phyloP scores from a whole-genome alignment of 2,329 filamentous ascomycete genomes.

The Bipolaris sorokiniana region DNA sequence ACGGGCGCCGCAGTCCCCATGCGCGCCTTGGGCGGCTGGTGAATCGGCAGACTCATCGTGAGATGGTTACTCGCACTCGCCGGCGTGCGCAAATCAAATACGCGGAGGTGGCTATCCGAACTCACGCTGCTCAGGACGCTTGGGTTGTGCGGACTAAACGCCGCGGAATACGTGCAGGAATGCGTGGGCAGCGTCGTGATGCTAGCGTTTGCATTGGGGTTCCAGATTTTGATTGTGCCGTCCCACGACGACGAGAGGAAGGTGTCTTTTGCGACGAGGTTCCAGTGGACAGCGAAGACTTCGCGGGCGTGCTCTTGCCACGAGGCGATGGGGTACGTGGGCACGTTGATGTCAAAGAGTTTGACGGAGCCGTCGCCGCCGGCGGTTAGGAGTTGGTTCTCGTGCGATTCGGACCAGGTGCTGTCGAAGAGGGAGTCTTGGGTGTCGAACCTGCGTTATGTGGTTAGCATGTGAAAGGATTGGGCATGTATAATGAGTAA shows the following conservation, averaged over 20 bases:
- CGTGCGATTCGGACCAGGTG: slow-evolving; percentile 94
- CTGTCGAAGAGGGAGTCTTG: slow-evolving; percentile 97
- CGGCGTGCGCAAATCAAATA: slow-evolving; percentile 91
- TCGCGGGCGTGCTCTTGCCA: slow-evolving; percentile 95
- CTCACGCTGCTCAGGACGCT: slow-evolving; percentile 85
- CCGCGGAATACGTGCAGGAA: slow-evolving; percentile 90
- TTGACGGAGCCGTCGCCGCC: slow-evolving; percentile 95
- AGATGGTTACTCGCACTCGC: slow-evolving; percentile 87
- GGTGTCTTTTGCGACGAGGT: slow-evolving; percentile 84
- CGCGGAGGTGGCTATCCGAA: slow-evolving; percentile 83
- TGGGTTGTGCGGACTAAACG: slow-evolving; percentile 87
- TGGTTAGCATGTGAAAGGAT: slow-evolving; percentile 16
- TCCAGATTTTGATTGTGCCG: slow-evolving; percentile 95
- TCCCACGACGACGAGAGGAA: slow-evolving; percentile 96
- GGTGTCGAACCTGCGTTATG: slow-evolving; percentile 78
- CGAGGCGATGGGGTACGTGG: slow-evolving; percentile 85
- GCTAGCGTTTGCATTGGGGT: slow-evolving; percentile 74
- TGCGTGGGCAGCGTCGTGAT: slow-evolving; percentile 88
- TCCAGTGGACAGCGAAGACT: slow-evolving; percentile 92
- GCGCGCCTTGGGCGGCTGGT: slow-evolving; percentile 66
- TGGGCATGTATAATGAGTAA: neutral
- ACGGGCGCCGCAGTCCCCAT: slow-evolving; percentile 50
- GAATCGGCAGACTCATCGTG: slow-evolving; percentile 80
- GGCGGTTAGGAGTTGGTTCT: slow-evolving; percentile 88
- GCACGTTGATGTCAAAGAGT: slow-evolving; percentile 83